Evolutionary conservation across 1,139 yeast genomes (phyloP).

Genomic region (Kurtzmaniella natalensis): DNA sequence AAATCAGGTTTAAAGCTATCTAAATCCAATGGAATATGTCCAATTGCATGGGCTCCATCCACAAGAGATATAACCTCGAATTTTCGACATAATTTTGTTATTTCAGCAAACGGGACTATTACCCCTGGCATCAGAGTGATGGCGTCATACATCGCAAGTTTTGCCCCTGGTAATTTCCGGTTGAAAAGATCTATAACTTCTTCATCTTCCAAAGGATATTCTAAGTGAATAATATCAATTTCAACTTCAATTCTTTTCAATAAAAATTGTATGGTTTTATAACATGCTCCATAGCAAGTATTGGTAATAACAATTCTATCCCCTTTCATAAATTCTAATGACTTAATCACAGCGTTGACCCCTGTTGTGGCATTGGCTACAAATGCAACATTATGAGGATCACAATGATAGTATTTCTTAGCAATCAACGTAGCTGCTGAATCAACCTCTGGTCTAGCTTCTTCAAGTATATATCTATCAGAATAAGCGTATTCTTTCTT

Average conservation of each 20-base stretch:
- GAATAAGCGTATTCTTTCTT: constrained; percentile 32
- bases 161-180: constrained; percentile 17
- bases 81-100: constrained; percentile 45
- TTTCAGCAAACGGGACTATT: constrained; percentile 49
- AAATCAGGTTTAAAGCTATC: constrained; percentile 53
- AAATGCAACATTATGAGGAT: constrained; percentile 42
- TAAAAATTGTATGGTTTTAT: constrained; percentile 48
- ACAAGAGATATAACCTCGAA: constrained; percentile 50
- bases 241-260: constrained; percentile 39
- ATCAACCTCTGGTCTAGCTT: constrained; percentile 20
- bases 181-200: constrained; percentile 42
- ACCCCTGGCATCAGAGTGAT: constrained; percentile 65
- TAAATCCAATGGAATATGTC: constrained; percentile 48
- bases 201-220: constrained; percentile 47
- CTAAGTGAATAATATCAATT: constrained; percentile 38
- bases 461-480: constrained; percentile 31
- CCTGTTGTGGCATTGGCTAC: constrained; percentile 61
- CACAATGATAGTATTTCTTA: constrained; percentile 40
- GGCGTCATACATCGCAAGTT: constrained; percentile 54
- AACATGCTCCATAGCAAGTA: constrained; percentile 58
- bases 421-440: constrained; percentile 23
- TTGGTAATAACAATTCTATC: constrained; percentile 50
- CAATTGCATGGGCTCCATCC: constrained; percentile 74
- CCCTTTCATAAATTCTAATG: constrained; percentile 48
- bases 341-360: constrained; percentile 54